phyloP scores from a whole-genome alignment of 1,284 basidiomycete genomes.

The Tranzscheliella williamsii region DNA sequence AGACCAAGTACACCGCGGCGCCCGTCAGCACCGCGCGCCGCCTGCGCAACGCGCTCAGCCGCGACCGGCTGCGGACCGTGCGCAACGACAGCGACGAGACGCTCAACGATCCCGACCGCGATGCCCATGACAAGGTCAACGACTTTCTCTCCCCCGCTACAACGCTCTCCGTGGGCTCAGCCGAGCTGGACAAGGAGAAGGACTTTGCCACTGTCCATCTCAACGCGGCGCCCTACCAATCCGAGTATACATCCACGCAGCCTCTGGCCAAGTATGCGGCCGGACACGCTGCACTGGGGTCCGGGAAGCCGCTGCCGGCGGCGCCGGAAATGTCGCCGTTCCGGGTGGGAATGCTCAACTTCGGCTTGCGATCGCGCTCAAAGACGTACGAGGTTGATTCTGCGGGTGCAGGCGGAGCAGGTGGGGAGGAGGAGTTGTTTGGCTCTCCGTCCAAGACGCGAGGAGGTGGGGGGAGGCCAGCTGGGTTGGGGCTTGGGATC shows the following conservation, averaged over 20 bases:
- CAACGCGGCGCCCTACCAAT: not conserved
- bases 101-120: not conserved
- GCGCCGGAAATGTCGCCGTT: conserved; percentile 25
- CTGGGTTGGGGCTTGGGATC: conserved; percentile 18
- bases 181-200: conserved; percentile 14
- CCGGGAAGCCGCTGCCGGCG: conserved; percentile 17
- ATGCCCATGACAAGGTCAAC: not conserved
- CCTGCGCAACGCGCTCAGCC: conserved; percentile 5
- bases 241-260: not conserved
- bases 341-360: conserved; percentile 14
- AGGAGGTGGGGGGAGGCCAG: not conserved
- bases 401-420: not conserved
- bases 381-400: conserved; percentile 18
- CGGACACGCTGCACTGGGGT: not conserved
- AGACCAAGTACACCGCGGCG: conserved; percentile 2
- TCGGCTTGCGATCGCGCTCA: conserved; percentile 20
- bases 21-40: conserved; percentile 2
- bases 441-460: not conserved
- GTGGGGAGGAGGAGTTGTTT: not conserved
- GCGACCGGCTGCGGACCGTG: not conserved
- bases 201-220: conserved; percentile 14
- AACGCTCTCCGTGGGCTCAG: conserved; percentile 17
- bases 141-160: conserved; percentile 7
- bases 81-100: not conserved
- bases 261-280: too few species aligned